Percentiles rank a stretch among this genome's conserved stretches.
phyloP scores from a whole-genome alignment of 371 early-diverging fungal species.

The Mucor velutinosus region DNA sequence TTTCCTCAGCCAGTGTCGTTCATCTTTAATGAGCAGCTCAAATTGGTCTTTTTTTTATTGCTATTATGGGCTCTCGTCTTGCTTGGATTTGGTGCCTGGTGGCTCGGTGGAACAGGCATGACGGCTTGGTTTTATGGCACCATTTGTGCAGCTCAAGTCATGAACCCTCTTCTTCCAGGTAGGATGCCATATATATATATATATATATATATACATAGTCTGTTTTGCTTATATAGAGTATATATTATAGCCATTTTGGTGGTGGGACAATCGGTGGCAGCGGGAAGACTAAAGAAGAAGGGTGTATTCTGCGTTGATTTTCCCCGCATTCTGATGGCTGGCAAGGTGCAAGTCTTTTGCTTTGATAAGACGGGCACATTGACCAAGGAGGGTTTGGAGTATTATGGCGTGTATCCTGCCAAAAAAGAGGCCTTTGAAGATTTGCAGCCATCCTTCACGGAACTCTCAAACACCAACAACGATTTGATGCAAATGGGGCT shows the following conservation, averaged over 20 bases:
- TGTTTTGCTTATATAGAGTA: neutral
- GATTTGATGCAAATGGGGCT: slow-evolving; percentile 55
- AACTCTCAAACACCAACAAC: slow-evolving; percentile 8
- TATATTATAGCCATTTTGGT: slow-evolving; percentile 69
- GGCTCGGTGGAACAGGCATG: slow-evolving; percentile 53
- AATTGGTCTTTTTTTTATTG: slow-evolving; percentile 65
- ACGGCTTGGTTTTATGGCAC: slow-evolving; percentile 64
- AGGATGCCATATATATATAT: neutral
- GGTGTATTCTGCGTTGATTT: slow-evolving; percentile 76
- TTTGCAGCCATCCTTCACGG: neutral
- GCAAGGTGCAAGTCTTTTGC: slow-evolving; percentile 89
- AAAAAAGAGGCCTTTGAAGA: neutral
- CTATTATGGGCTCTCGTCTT: slow-evolving; percentile 62
- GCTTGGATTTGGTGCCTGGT: slow-evolving; percentile 59
- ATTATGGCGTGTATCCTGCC: slow-evolving; percentile 40
- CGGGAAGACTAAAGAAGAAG: slow-evolving; percentile 60
- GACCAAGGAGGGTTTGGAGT: slow-evolving; percentile 62
- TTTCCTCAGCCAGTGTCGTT: slow-evolving; percentile 72
- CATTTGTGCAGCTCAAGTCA: slow-evolving; percentile 71
- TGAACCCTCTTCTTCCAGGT: slow-evolving; percentile 62
- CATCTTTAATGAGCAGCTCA: slow-evolving; percentile 75
- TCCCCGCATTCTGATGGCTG: slow-evolving; percentile 81
- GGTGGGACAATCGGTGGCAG: slow-evolving; percentile 81
- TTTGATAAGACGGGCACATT: slow-evolving; percentile 71
- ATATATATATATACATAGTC: too few species aligned